A percentile compares a stretch with the other conserved stretches of the same genome.
Evolutionary conservation across 805 yeast species (phyloP).

Genomic region (Wickerhamomyces queroliae): DNA sequence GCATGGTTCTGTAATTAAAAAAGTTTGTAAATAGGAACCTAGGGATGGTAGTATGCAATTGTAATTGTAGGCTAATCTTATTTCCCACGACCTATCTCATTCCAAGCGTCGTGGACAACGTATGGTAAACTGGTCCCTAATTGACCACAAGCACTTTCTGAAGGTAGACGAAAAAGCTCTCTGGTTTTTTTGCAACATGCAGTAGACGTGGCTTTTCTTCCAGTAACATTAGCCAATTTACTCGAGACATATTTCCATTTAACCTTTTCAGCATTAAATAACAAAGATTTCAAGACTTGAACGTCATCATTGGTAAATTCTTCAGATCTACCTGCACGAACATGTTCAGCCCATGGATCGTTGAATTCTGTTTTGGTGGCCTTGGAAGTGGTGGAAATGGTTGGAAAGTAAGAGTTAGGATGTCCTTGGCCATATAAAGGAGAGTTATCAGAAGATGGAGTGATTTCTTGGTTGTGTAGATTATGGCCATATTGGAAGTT

Average conservation of each 20-base stretch:
- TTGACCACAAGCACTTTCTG: slow-evolving; percentile 30
- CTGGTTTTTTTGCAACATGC: slow-evolving; percentile 53
- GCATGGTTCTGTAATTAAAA: background rate
- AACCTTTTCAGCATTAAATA: slow-evolving; percentile 47
- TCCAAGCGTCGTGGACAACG: slow-evolving; percentile 47
- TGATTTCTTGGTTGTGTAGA: background rate
- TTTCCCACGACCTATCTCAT: slow-evolving; percentile 21
- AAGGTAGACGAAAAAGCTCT: slow-evolving; percentile 49
- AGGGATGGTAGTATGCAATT: no score
- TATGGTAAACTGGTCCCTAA: slow-evolving; percentile 51
- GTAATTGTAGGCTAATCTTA: slow-evolving; percentile 6
- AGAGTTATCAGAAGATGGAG: background rate
- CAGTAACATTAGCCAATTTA: slow-evolving; percentile 30
- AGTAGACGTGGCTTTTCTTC: slow-evolving; percentile 35
- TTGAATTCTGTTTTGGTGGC: no score
- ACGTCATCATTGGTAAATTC: slow-evolving; percentile 33
- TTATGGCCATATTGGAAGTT: background rate
- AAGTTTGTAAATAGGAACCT: background rate
- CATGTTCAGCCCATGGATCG: background rate
- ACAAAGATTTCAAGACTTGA: slow-evolving; percentile 38
- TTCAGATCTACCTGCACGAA: slow-evolving; percentile 5
- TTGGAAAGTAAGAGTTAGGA: background rate
- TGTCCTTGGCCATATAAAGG: background rate
- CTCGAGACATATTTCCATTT: slow-evolving; percentile 55
- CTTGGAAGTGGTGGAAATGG: no score